Evolutionary conservation across 2,329 filamentous ascomycete species (phyloP).

Genomic region (Stylonectria norvegica): DNA sequence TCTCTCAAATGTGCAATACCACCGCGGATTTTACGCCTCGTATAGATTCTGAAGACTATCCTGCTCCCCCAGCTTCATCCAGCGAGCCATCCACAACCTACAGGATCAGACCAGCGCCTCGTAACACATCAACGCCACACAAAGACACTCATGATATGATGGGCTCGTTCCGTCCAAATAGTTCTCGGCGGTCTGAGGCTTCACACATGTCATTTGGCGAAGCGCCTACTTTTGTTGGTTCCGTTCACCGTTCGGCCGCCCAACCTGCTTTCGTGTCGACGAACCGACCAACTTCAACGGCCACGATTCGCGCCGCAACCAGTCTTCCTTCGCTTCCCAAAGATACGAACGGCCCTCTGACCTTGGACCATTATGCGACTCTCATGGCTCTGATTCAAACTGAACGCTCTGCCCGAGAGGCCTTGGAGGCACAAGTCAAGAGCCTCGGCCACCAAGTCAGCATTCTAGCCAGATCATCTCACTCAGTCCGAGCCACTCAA

Average conservation of each 20-base stretch:
- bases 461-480: slow-evolving; percentile 40
- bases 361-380: slow-evolving; percentile 47
- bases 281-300: slow-evolving; percentile 41
- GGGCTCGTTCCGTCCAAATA: slow-evolving; percentile 25
- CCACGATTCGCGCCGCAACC: slow-evolving; percentile 46
- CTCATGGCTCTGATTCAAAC: slow-evolving; percentile 52
- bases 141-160: slow-evolving; percentile 3
- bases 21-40: slow-evolving; percentile 40
- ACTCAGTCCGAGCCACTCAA: slow-evolving; percentile 14
- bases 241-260: slow-evolving; percentile 36
- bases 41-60: slow-evolving; percentile 23
- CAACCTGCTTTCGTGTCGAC: slow-evolving; percentile 5
- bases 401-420: slow-evolving; percentile 54
- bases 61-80: slow-evolving; percentile 24
- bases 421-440: slow-evolving; percentile 55
- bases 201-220: slow-evolving; percentile 46
- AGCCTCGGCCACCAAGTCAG: slow-evolving; percentile 50
- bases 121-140: slow-evolving; percentile 3
- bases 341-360: slow-evolving; percentile 32
- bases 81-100: slow-evolving; percentile 22
- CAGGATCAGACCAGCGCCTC: slow-evolving; percentile 1
- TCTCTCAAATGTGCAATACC: slow-evolving; percentile 48
- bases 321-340: slow-evolving; percentile 42
- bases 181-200: slow-evolving; percentile 38
- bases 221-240: slow-evolving; percentile 43